Percentiles rank a stretch among this genome's conserved stretches.
Conservation (phyloP, 2,329 filamentous ascomycete genomes). For the Venturia asperata region DNA sequence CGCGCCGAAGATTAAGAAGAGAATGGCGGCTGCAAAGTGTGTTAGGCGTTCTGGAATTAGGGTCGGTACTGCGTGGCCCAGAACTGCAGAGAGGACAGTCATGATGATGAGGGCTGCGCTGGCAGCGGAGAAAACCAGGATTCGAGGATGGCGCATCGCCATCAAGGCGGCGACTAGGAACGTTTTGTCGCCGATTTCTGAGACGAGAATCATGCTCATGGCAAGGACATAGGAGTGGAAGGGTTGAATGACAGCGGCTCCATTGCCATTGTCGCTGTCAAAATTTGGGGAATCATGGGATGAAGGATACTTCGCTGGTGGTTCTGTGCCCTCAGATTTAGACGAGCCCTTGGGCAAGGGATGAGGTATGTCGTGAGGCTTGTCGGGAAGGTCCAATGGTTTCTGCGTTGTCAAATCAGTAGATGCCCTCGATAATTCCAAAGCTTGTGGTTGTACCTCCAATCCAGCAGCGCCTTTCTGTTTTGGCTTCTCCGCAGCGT, state of each 20-base stretch:
- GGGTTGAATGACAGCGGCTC: conserved; percentile 63
- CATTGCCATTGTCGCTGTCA: conserved; percentile 39
- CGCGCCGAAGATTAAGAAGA: conserved; percentile 86
- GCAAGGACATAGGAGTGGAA: conserved; percentile 86
- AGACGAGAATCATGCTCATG: conserved; percentile 94
- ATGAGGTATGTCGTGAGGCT: conserved; percentile 65
- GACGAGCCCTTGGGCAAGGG: conserved; percentile 58
- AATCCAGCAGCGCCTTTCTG: conserved; percentile 35
- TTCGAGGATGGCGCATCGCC: conserved; percentile 95
- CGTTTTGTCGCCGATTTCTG: conserved; percentile 96
- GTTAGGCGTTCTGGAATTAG: conserved; percentile 87
- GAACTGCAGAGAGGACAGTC: conserved; percentile 87
- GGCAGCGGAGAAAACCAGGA: conserved; percentile 92
- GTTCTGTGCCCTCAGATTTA: conserved; percentile 39
- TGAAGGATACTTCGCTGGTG: conserved; percentile 19
- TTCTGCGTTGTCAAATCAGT: conserved; percentile 48
- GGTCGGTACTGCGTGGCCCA: conserved; percentile 86
- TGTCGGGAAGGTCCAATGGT: conserved; percentile 71
- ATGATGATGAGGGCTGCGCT: conserved; percentile 85
- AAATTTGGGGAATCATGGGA: conserved; percentile 25
- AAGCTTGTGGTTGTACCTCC: conserved; percentile 45
- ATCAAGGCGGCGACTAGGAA: conserved; percentile 95
- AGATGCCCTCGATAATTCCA: background rate
- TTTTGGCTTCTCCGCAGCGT: conserved; percentile 39
- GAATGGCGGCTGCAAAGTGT: conserved; percentile 71